phyloP scores from a whole-genome alignment of 2,329 filamentous ascomycete genomes.

The Cladorrhinum sp. region DNA sequence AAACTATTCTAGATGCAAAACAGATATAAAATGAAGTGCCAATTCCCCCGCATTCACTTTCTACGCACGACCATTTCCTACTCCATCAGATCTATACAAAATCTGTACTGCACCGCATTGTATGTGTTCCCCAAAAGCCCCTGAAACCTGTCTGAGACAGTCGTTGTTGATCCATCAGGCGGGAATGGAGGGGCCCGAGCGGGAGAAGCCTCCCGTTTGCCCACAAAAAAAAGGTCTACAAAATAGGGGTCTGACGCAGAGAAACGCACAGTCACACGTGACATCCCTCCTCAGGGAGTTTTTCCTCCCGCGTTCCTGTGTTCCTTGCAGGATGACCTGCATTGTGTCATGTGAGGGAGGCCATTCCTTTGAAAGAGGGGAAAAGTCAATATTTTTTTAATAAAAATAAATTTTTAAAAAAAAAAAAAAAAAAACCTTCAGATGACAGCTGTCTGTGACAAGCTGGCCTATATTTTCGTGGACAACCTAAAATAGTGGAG shows the following conservation, averaged over 20 bases:
- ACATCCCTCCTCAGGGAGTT: not conserved
- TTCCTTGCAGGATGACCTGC: not conserved
- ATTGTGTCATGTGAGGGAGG: not conserved
- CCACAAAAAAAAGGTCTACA: not conserved
- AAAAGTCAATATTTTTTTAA: too few species aligned
- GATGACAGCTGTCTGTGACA: not conserved
- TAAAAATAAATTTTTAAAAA: too few species aligned
- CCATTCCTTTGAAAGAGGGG: not conserved
- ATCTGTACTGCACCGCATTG: not conserved
- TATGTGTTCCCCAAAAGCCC: not conserved
- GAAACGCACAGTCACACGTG: not conserved
- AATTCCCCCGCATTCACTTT: not conserved
- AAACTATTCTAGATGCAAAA: not conserved
- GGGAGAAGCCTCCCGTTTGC: not conserved
- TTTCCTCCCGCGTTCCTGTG: not conserved
- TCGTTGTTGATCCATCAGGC: not conserved
- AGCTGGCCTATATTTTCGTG: not conserved
- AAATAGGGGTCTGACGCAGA: not conserved
- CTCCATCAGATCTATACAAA: not conserved
- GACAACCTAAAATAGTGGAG: too few species aligned
- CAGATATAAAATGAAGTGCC: not conserved
- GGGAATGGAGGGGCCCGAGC: not conserved
- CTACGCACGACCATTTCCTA: not conserved
- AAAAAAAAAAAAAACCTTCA: not conserved
- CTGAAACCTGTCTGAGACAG: slow-evolving; percentile 14